These are phyloP conservation scores for Torulaspora pretoriensis DNA, from an alignment of 1,139 yeast genomes.

Conservation along the genomic window DNA sequence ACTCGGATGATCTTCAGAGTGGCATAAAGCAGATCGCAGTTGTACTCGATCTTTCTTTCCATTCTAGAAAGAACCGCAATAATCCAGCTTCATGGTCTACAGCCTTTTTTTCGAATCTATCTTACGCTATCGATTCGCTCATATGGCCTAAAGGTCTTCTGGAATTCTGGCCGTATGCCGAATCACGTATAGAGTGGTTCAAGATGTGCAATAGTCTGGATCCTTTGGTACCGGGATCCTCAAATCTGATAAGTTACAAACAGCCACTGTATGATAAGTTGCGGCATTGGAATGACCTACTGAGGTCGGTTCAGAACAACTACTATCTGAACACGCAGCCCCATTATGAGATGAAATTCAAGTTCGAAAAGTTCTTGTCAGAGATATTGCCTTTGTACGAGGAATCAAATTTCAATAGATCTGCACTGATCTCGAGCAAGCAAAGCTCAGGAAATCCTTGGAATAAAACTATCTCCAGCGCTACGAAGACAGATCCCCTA, in stretches of 20 bases:
- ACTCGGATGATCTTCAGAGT: conserved; percentile 1
- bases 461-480: conserved; percentile 19
- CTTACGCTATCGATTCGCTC: conserved; percentile 21
- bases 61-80: conserved; percentile 19
- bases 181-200: conserved; percentile 32
- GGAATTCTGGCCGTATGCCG: conserved; percentile 31
- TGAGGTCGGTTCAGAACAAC: conserved; percentile 20
- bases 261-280: conserved; percentile 31
- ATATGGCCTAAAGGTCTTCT: conserved; percentile 26
- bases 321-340: conserved; percentile 26
- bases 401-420: conserved; percentile 34
- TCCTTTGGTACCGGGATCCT: conserved; percentile 19
- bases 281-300: conserved; percentile 31
- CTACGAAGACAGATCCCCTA: conserved; percentile 13
- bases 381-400: conserved; percentile 32
- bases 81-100: conserved; percentile 18
- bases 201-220: conserved; percentile 21
- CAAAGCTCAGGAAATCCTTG: conserved; percentile 23
- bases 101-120: conserved; percentile 27
- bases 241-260: conserved; percentile 32
- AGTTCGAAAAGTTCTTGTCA: conserved; percentile 30
- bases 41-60: conserved; percentile 23
- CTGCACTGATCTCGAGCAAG: conserved; percentile 21
- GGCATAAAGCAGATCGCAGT: conserved; percentile 17
- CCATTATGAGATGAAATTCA: conserved; percentile 27